Evolutionary conservation across 805 yeast species (phyloP).

Genomic region (Metschnikowia proteae): DNA sequence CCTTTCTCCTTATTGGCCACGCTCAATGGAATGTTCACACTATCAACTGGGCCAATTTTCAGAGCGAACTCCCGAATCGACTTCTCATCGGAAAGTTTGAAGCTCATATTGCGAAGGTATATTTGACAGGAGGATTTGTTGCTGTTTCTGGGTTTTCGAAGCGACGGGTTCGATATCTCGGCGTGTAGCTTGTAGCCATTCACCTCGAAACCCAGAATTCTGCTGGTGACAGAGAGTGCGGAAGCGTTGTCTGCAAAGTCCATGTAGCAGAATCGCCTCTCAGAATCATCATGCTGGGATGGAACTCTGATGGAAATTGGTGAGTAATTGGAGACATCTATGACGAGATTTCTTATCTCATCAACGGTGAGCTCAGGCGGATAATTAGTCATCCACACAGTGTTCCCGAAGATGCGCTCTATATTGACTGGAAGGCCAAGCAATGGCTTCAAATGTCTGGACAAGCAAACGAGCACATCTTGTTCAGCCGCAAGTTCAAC

Average conservation of each 20-base stretch:
- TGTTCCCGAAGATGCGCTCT: constrained; percentile 41
- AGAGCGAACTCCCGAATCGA: constrained; percentile 41
- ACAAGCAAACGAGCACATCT: constrained; percentile 54
- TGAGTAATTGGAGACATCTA: constrained; percentile 26
- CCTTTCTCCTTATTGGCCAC: constrained; percentile 28
- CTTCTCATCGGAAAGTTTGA: constrained; percentile 36
- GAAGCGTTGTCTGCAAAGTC: constrained; percentile 52
- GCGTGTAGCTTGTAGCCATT: constrained; percentile 45
- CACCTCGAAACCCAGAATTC: constrained; percentile 26
- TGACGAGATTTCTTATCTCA: constrained; percentile 41
- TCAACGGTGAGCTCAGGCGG: constrained; percentile 51
- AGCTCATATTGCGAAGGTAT: constrained; percentile 51
- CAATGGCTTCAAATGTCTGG: constrained; percentile 51
- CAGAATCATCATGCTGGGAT: constrained; percentile 48
- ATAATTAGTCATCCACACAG: constrained; percentile 72
- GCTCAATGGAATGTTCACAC: constrained; percentile 46
- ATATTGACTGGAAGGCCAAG: constrained; percentile 45
- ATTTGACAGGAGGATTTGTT: constrained; percentile 41
- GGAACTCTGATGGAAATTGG: constrained; percentile 59
- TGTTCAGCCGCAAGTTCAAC: constrained; percentile 52
- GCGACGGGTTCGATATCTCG: constrained; percentile 56
- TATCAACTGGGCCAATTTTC: constrained; percentile 51
- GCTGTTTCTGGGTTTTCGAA: constrained; percentile 23
- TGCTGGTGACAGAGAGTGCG: constrained; percentile 33
- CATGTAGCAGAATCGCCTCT: constrained; percentile 70